Conservation (phyloP, 1,139 yeast species). For the Entelexis paramagnoliae region DNA sequence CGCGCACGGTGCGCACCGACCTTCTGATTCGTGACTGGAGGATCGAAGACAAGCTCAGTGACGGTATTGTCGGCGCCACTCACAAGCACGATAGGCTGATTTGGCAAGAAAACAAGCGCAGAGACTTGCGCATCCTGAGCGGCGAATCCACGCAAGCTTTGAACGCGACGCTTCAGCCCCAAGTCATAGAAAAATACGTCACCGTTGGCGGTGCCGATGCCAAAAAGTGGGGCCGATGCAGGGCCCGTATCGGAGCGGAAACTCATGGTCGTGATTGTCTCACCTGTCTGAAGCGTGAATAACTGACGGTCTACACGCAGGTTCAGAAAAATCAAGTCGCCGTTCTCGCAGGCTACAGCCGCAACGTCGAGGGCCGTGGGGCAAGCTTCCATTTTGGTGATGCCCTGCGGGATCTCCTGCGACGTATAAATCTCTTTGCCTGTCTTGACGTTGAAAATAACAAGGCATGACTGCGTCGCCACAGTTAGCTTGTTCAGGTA, state of each 20-base stretch:
- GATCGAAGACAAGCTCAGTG: constrained; percentile 89
- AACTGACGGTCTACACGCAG: constrained; percentile 54
- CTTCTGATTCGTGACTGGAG: constrained; percentile 42
- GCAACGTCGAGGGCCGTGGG: constrained; percentile 70
- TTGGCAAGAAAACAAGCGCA: constrained; percentile 65
- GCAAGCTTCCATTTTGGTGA: constrained; percentile 60
- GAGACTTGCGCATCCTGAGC: constrained; percentile 2
- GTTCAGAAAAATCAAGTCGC: constrained; percentile 57
- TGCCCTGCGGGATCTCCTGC: constrained; percentile 33
- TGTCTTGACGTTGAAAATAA: constrained; percentile 63
- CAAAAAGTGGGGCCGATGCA: constrained; percentile 52
- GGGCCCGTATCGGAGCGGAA: constrained; percentile 76
- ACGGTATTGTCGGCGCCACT: constrained; percentile 86
- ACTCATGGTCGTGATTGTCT: constrained; percentile 58
- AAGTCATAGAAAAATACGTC: constrained; percentile 80
- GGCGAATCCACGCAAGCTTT: constrained; percentile 56
- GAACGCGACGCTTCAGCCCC: constrained; percentile 60
- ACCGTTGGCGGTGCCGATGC: constrained; percentile 70
- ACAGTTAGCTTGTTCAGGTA: constrained; percentile 81
- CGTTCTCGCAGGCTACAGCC: constrained; percentile 66
- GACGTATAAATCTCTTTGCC: constrained; percentile 61
- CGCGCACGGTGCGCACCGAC: constrained; percentile 34
- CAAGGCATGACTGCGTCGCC: constrained; percentile 47
- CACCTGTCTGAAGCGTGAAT: constrained; percentile 51
- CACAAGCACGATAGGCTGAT: constrained; percentile 86